Evolutionary conservation across 2,329 filamentous ascomycete species (phyloP).

Genomic region (Trichoderma aggressivum): DNA sequence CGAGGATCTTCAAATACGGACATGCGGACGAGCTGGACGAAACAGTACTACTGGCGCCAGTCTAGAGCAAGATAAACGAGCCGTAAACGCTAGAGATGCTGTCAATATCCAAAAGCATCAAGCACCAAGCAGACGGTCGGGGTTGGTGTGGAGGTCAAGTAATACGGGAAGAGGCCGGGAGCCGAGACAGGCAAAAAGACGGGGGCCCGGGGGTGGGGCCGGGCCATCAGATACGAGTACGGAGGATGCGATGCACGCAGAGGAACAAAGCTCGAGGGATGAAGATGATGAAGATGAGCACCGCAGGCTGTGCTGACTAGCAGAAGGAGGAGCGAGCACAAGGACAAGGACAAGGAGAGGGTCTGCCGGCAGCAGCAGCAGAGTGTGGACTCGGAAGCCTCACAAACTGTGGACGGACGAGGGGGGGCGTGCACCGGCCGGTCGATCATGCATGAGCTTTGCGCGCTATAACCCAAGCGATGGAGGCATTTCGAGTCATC

Average conservation of each 20-base stretch:
- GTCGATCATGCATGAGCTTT: constrained; percentile 2
- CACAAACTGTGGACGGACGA: neutral
- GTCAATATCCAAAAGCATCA: neutral
- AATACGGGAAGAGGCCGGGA: constrained; percentile 10
- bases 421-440: neutral
- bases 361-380: neutral
- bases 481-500: constrained; percentile 9
- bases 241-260: neutral
- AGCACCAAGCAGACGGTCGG: neutral
- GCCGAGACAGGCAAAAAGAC: constrained; percentile 13
- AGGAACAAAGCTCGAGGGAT: neutral
- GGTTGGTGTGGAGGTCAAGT: neutral
- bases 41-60: neutral
- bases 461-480: neutral
- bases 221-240: neutral
- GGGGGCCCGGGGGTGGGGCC: constrained; percentile 12
- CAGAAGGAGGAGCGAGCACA: neutral
- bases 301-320: neutral
- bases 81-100: neutral
- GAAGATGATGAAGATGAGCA: neutral
- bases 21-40: neutral
- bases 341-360: neutral
- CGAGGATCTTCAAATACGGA: neutral
- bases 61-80: neutral
- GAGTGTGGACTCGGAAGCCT: neutral